phyloP scores from a whole-genome alignment of 306 rosid species.

The Fragaria vesca region DNA sequence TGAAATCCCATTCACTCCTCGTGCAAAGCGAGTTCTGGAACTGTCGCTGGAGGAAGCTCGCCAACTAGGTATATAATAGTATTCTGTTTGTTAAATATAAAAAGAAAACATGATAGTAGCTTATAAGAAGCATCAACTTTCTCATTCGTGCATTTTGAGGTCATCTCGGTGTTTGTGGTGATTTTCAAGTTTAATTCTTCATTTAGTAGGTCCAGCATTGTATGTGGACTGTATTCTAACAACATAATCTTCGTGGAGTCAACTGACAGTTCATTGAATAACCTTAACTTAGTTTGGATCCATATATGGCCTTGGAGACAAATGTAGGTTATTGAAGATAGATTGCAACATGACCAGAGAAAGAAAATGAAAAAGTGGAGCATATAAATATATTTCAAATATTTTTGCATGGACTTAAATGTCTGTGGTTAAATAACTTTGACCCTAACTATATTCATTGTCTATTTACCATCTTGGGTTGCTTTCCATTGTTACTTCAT shows the following conservation, averaged over 20 bases:
- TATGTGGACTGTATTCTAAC: background rate
- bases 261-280: background rate
- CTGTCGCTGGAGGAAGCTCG: conserved; percentile 98
- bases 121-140: background rate
- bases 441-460: background rate
- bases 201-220: background rate
- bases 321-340: background rate
- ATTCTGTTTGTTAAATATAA: background rate
- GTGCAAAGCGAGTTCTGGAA: conserved; percentile 97
- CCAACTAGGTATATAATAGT: conserved; percentile 68
- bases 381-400: background rate
- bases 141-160: background rate
- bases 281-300: background rate
- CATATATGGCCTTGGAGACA: background rate
- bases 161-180: background rate
- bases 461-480: background rate
- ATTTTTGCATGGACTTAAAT: background rate
- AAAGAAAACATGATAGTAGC: background rate
- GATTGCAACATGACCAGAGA: background rate
- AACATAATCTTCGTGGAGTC: background rate
- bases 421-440: background rate
- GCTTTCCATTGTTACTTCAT: no score
- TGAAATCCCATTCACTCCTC: conserved; percentile 97
- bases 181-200: background rate
- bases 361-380: background rate